Evolutionary conservation across 2,329 filamentous ascomycete genomes (phyloP).

Genomic region (Talaromyces sp.): DNA sequence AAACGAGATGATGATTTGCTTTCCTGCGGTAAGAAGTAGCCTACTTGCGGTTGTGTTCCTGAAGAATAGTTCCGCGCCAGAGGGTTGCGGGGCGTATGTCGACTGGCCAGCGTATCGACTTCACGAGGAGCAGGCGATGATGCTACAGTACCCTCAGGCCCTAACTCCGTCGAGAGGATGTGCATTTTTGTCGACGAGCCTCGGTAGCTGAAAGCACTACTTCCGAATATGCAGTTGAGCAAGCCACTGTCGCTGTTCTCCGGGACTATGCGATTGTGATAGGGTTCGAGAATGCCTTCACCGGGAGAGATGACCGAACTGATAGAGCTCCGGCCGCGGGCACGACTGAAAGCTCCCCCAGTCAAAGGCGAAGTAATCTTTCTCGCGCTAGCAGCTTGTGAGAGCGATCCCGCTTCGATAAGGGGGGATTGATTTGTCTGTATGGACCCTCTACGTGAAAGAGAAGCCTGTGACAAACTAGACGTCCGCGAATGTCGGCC

Average conservation of each 20-base stretch:
- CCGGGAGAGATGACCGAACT: slow-evolving; percentile 33
- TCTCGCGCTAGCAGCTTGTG: slow-evolving; percentile 32
- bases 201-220: slow-evolving; percentile 55
- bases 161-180: slow-evolving; percentile 48
- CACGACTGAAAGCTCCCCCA: slow-evolving; percentile 40
- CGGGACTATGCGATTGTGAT: slow-evolving; percentile 36
- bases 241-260: slow-evolving; percentile 53
- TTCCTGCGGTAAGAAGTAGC: slow-evolving; percentile 25
- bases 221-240: slow-evolving; percentile 61
- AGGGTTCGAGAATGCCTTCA: slow-evolving; percentile 31
- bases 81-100: slow-evolving; percentile 28
- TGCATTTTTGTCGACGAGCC: slow-evolving; percentile 62
- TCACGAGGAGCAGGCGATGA: slow-evolving; percentile 26
- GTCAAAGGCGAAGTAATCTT: slow-evolving; percentile 27
- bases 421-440: slow-evolving; percentile 32
- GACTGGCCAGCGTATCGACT: slow-evolving; percentile 20
- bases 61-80: slow-evolving; percentile 40
- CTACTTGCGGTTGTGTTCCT: slow-evolving; percentile 26
- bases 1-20: slow-evolving; percentile 45
- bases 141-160: slow-evolving; percentile 25
- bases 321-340: slow-evolving; percentile 46
- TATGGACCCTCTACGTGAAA: slow-evolving; percentile 32
- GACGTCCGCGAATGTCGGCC: slow-evolving; percentile 38
- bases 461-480: slow-evolving; percentile 33
- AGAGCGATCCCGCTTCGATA: slow-evolving; percentile 33